A percentile compares a stretch with the other conserved stretches of the same genome.
Evolutionary conservation across 2,329 filamentous ascomycete genomes (phyloP).

Genomic region (Colletotrichum acutatum): DNA sequence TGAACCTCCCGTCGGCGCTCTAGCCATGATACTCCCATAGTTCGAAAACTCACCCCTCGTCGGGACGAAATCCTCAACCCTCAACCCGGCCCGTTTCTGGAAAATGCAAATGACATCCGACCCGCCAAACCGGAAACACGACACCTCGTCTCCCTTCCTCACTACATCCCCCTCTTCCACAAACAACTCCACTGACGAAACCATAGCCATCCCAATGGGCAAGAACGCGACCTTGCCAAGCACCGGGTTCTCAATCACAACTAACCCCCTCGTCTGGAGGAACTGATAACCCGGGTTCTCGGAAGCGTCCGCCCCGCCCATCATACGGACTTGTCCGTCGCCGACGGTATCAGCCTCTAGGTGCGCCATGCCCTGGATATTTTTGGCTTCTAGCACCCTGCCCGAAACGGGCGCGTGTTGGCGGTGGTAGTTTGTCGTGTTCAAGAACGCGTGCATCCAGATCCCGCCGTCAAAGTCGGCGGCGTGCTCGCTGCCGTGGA

Average conservation of each 20-base stretch:
- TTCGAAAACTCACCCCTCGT: conserved; percentile 34
- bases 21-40: conserved; percentile 37
- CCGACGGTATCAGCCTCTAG: conserved; percentile 46
- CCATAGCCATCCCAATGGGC: conserved; percentile 56
- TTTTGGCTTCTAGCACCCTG: conserved; percentile 48
- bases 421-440: conserved; percentile 53
- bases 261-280: conserved; percentile 49
- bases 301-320: conserved; percentile 42
- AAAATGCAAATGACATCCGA: conserved; percentile 55
- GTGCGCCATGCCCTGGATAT: conserved; percentile 49
- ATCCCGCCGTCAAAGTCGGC: conserved; percentile 50
- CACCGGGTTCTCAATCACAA: conserved; percentile 49
- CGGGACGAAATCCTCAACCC: conserved; percentile 35
- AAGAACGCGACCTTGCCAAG: conserved; percentile 52
- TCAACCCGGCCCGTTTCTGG: conserved; percentile 39
- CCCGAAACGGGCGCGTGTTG: conserved; percentile 53
- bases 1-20: not conserved
- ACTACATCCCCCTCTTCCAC: conserved; percentile 38
- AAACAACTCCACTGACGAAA: conserved; percentile 52
- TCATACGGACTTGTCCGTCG: conserved; percentile 33
- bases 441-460: conserved; percentile 55
- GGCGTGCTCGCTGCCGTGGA: conserved; percentile 45
- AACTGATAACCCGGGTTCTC: conserved; percentile 53
- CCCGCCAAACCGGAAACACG: conserved; percentile 55
- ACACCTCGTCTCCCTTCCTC: conserved; percentile 54